Evolutionary conservation across 345 rosid species (phyloP).

Genomic region (Eucalyptus polybractea): DNA sequence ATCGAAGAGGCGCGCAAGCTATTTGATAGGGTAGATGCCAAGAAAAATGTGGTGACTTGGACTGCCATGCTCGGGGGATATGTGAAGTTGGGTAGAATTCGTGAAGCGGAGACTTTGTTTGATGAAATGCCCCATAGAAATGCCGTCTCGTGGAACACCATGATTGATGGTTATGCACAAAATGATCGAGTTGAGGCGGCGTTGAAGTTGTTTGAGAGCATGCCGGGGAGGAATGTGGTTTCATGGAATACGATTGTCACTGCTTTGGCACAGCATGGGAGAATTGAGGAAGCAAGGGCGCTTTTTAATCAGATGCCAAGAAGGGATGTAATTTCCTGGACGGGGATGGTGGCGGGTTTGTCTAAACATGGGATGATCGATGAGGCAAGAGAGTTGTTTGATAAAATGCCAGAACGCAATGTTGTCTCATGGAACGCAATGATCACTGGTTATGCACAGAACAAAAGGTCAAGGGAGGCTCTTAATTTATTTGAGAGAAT

Average conservation of each 20-base stretch:
- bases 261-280: slow-evolving; percentile 37
- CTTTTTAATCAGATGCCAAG: slow-evolving; percentile 39
- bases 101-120: slow-evolving; percentile 53
- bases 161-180: slow-evolving; percentile 53
- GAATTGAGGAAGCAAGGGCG: slow-evolving; percentile 41
- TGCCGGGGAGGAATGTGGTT: slow-evolving; percentile 55
- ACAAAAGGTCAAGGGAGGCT: slow-evolving; percentile 42
- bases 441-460: slow-evolving; percentile 63
- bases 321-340: slow-evolving; percentile 72
- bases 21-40: slow-evolving; percentile 39
- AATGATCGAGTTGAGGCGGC: slow-evolving; percentile 32
- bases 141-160: slow-evolving; percentile 63
- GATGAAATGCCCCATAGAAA: slow-evolving; percentile 51
- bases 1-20: slow-evolving; percentile 47
- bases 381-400: slow-evolving; percentile 49
- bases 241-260: slow-evolving; percentile 51
- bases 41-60: slow-evolving; percentile 70
- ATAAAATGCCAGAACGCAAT: slow-evolving; percentile 49
- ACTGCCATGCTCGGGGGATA: slow-evolving; percentile 63
- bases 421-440: slow-evolving; percentile 65
- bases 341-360: slow-evolving; percentile 46
- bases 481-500: slow-evolving; percentile 36
- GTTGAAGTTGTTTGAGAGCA: slow-evolving; percentile 30
- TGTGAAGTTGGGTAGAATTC: slow-evolving; percentile 21
- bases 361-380: slow-evolving; percentile 45